Conservation (phyloP, 1,139 yeast species). For the Candida labiduridarum region DNA sequence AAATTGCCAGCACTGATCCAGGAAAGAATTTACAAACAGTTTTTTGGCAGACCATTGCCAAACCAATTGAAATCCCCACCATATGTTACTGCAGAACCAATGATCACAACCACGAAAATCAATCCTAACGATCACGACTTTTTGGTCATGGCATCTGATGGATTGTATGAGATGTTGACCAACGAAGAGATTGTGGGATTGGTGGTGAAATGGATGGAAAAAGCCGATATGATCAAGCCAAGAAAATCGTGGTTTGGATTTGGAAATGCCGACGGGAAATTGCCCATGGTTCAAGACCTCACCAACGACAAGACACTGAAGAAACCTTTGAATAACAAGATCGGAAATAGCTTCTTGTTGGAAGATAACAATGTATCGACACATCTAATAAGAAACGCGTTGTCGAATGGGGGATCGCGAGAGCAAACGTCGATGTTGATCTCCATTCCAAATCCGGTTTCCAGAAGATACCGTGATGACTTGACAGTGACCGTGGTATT, state of each 20-base stretch:
- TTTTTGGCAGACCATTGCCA: slow-evolving; percentile 85
- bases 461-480: slow-evolving; percentile 93
- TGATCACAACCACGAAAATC: slow-evolving; percentile 78
- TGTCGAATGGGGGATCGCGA: slow-evolving; percentile 83
- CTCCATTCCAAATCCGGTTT: slow-evolving; percentile 90
- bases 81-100: slow-evolving; percentile 96
- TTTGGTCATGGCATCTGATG: slow-evolving; percentile 92
- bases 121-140: slow-evolving; percentile 77
- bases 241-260: slow-evolving; percentile 53
- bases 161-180: slow-evolving; percentile 86
- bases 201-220: slow-evolving; percentile 93
- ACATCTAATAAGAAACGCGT: slow-evolving; percentile 89
- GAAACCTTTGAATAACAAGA: slow-evolving; percentile 43
- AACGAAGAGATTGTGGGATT: slow-evolving; percentile 92
- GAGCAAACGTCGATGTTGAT: slow-evolving; percentile 88
- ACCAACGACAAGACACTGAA: slow-evolving; percentile 55
- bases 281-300: slow-evolving; percentile 66
- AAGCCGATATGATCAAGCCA: slow-evolving; percentile 63
- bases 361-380: slow-evolving; percentile 92
- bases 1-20: slow-evolving; percentile 78
- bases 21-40: slow-evolving; percentile 68
- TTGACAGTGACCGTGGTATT: slow-evolving; percentile 94
- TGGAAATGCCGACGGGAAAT: slow-evolving; percentile 50
- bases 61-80: slow-evolving; percentile 86
- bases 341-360: slow-evolving; percentile 48